Evolutionary conservation across 306 rosid genomes (phyloP).

Genomic region (Quercus dentata): DNA sequence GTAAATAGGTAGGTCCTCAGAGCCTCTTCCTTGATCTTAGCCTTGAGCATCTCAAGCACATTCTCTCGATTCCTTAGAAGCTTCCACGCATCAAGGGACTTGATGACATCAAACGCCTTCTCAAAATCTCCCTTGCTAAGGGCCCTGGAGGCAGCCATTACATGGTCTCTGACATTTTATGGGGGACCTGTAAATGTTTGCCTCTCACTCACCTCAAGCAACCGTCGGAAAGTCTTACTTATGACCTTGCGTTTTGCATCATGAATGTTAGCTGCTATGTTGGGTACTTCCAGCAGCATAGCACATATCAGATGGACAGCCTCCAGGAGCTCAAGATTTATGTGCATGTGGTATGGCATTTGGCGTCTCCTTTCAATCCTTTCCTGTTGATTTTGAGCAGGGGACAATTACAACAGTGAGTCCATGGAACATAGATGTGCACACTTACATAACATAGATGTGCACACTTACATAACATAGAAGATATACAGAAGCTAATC

Average conservation of each 20-base stretch:
- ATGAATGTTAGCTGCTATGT: conserved; percentile 77
- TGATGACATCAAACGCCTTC: conserved; percentile 60
- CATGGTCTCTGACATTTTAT: conserved; percentile 86
- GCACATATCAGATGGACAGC: conserved; percentile 88
- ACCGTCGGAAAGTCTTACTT: conserved; percentile 72
- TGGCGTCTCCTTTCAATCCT: conserved; percentile 94
- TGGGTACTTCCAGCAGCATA: conserved; percentile 96
- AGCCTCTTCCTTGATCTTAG: conserved; percentile 90
- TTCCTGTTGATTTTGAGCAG: conserved; percentile 40
- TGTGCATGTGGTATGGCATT: conserved; percentile 99
- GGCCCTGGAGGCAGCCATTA: conserved; percentile 88
- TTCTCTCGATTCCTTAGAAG: conserved; percentile 61
- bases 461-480: too few species aligned
- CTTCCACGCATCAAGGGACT: conserved; percentile 85
- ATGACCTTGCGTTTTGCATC: conserved; percentile 79
- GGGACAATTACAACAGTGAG: not conserved
- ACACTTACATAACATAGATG: not conserved
- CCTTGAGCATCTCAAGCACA: conserved; percentile 73
- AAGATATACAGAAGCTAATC: not conserved
- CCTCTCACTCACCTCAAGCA: conserved; percentile 77
- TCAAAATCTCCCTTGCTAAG: conserved; percentile 75
- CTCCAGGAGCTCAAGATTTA: conserved; percentile 92
- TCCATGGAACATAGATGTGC: not conserved
- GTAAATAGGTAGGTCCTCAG: conserved; percentile 84
- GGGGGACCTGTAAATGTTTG: conserved; percentile 95